Conservation (phyloP, 306 rosid species). For the Morella rubra region DNA sequence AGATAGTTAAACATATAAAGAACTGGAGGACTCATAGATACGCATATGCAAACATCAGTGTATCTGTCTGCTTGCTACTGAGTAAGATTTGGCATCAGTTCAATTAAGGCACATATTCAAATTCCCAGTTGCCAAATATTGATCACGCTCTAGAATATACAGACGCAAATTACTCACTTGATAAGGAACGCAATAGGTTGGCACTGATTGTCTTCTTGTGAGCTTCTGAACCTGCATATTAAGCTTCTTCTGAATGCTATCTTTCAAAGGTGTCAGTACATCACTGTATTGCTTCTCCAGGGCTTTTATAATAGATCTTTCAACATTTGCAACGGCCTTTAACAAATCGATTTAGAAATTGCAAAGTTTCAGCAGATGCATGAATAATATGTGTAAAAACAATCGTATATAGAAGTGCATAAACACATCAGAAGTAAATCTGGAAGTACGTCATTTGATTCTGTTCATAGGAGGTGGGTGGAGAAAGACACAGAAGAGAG, state of each 20-base stretch:
- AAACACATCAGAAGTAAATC: neutral
- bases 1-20: conserved; percentile 18
- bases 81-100: conserved; percentile 9
- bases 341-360: conserved; percentile 13
- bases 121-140: neutral
- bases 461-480: too few relatives aligned
- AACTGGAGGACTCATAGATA: neutral
- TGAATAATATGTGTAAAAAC: neutral
- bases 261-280: conserved; percentile 87
- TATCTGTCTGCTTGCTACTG: neutral
- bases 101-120: conserved; percentile 7
- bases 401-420: neutral
- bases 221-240: conserved; percentile 96
- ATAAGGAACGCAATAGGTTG: conserved; percentile 66
- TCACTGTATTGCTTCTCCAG: conserved; percentile 89
- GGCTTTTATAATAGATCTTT: conserved; percentile 89
- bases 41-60: neutral
- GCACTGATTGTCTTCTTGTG: conserved; percentile 87
- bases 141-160: neutral
- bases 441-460: too few relatives aligned
- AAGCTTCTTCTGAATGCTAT: conserved; percentile 87
- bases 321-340: conserved; percentile 82
- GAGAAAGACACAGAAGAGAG: neutral
- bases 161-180: conserved; percentile 53
- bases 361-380: conserved; percentile 12